These are phyloP conservation scores for Podospora comata DNA, from an alignment of 495 filamentous ascomycete genomes.

Conservation along the genomic window DNA sequence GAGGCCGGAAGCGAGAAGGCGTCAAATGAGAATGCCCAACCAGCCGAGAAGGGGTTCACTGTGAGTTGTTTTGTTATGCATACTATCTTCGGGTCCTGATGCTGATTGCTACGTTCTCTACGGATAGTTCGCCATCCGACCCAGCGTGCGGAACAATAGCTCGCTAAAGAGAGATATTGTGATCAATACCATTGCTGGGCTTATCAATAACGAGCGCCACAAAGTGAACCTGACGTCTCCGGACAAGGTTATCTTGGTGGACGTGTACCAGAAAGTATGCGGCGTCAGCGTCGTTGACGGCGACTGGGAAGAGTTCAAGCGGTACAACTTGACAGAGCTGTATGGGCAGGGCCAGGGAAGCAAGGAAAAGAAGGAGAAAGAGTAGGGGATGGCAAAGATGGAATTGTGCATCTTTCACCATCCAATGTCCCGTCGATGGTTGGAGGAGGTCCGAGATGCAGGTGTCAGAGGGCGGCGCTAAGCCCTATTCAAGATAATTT, in stretches of 20 bases:
- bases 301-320: constrained; percentile 50
- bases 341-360: constrained; percentile 35
- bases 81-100: not conserved
- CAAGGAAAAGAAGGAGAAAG: constrained; percentile 5
- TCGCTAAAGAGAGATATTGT: constrained; percentile 68
- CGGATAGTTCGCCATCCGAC: constrained; percentile 82
- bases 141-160: constrained; percentile 74
- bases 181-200: constrained; percentile 71
- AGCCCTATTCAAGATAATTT: constrained; percentile 46
- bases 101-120: not conserved
- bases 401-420: not conserved
- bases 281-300: constrained; percentile 50
- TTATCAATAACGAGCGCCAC: constrained; percentile 58
- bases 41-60: constrained; percentile 36
- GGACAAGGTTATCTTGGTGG: constrained; percentile 81
- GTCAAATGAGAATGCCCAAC: not conserved
- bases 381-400: not conserved
- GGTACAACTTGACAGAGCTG: constrained; percentile 48
- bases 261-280: constrained; percentile 63
- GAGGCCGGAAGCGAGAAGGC: constrained; percentile 20
- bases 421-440: not conserved
- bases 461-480: constrained; percentile 35
- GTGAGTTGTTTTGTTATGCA: constrained; percentile 8
- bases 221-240: constrained; percentile 79
- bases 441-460: constrained; percentile 22